These are phyloP conservation scores for Yarrowia galli DNA, from an alignment of 1,139 yeast genomes.

Conservation along the genomic window DNA sequence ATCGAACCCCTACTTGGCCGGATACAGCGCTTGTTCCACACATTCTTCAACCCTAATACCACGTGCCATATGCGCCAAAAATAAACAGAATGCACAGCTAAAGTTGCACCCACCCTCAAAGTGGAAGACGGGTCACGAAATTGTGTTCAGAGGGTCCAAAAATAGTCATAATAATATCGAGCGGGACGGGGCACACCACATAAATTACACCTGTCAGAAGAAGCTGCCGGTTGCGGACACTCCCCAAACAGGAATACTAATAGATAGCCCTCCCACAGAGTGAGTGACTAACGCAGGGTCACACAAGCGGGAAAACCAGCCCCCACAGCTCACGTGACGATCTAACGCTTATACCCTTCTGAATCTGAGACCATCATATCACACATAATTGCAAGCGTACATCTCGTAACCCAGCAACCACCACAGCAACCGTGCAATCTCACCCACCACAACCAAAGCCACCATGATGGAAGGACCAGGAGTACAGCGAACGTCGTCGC, in stretches of 20 bases:
- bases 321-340: constrained; percentile 26
- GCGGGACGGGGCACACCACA: background rate
- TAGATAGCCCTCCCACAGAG: background rate
- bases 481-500: constrained; percentile 20
- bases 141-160: background rate
- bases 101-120: background rate
- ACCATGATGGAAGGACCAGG: constrained; percentile 3
- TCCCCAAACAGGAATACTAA: constrained; percentile 1
- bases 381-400: too few relatives aligned
- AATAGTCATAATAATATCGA: background rate
- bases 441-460: background rate
- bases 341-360: background rate
- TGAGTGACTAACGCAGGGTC: background rate
- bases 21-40: background rate
- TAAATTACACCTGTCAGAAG: background rate
- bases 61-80: constrained; percentile 25
- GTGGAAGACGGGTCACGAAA: background rate
- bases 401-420: constrained; percentile 4
- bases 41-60: constrained; percentile 1
- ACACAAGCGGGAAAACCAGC: background rate
- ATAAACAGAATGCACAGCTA: background rate
- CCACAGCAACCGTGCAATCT: too few relatives aligned
- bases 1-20: background rate
- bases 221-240: background rate
- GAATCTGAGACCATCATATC: background rate